phyloP scores from a whole-genome alignment of 2,329 filamentous ascomycete species.

The Aureobasidium zeae region DNA sequence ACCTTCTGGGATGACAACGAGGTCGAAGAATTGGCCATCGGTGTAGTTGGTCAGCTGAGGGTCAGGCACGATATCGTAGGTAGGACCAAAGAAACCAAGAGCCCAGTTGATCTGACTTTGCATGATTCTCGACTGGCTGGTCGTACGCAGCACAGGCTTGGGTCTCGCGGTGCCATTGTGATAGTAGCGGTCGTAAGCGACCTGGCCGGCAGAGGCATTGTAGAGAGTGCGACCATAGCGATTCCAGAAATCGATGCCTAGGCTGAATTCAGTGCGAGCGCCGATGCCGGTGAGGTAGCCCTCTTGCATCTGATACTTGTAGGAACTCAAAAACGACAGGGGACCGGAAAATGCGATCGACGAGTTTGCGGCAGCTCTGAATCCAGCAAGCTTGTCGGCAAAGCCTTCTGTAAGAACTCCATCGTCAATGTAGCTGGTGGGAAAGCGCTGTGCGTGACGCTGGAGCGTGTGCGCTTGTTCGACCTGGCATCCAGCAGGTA shows the following conservation, averaged over 20 bases:
- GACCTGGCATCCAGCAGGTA: conserved; percentile 47
- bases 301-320: conserved; percentile 39
- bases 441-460: conserved; percentile 47
- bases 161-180: conserved; percentile 38
- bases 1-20: conserved; percentile 44
- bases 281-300: conserved; percentile 39
- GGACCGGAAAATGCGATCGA: conserved; percentile 36
- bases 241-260: conserved; percentile 46
- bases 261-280: conserved; percentile 41
- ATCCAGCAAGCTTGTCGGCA: conserved; percentile 40
- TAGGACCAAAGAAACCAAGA: conserved; percentile 45
- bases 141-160: conserved; percentile 46
- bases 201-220: conserved; percentile 39
- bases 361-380: conserved; percentile 30
- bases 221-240: conserved; percentile 46
- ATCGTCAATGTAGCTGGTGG: conserved; percentile 39
- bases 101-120: conserved; percentile 48
- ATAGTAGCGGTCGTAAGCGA: conserved; percentile 43
- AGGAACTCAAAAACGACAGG: conserved; percentile 45
- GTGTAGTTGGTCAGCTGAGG: conserved; percentile 33
- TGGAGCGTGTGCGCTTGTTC: conserved; percentile 47
- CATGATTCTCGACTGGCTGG: conserved; percentile 45
- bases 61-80: conserved; percentile 32
- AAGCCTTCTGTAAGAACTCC: conserved; percentile 42
- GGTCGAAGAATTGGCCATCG: conserved; percentile 34